A percentile compares a stretch with the other conserved stretches of the same genome.
phyloP scores from a whole-genome alignment of 2,329 filamentous ascomycete species.

The Talaromyces islandicus region DNA sequence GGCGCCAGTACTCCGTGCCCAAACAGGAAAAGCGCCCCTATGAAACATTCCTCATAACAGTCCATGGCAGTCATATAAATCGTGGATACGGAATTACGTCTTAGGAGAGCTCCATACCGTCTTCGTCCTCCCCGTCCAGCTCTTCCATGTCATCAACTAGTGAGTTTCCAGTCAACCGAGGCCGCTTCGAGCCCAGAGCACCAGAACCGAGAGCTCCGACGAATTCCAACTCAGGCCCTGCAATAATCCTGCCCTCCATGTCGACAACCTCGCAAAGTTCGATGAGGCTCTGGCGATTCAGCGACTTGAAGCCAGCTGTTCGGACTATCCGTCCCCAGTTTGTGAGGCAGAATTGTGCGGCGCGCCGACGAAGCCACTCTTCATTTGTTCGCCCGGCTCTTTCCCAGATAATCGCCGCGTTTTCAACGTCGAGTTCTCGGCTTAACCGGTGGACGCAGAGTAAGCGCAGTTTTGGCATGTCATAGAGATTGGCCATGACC shows the following conservation, averaged over 20 bases:
- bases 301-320: slow-evolving; percentile 74
- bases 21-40: neutral
- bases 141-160: slow-evolving; percentile 33
- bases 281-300: slow-evolving; percentile 74
- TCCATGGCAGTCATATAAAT: neutral
- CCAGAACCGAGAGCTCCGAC: slow-evolving; percentile 50
- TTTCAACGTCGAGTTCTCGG: slow-evolving; percentile 86
- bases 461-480: slow-evolving; percentile 86
- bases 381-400: slow-evolving; percentile 84
- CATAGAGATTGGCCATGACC: slow-evolving; percentile 97
- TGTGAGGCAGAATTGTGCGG: slow-evolving; percentile 80
- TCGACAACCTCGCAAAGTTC: slow-evolving; percentile 92
- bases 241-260: slow-evolving; percentile 82
- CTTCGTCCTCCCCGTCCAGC: slow-evolving; percentile 41
- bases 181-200: slow-evolving; percentile 34
- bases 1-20: neutral
- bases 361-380: slow-evolving; percentile 85
- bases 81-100: neutral
- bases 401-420: slow-evolving; percentile 95
- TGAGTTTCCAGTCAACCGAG: slow-evolving; percentile 20
- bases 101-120: slow-evolving; percentile 40
- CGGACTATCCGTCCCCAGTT: slow-evolving; percentile 94
- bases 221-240: slow-evolving; percentile 72
- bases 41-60: neutral
- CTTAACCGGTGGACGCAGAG: slow-evolving; percentile 86